Evolutionary conservation across 2,329 filamentous ascomycete genomes (phyloP).

Genomic region (Harringtonia aguacate): DNA sequence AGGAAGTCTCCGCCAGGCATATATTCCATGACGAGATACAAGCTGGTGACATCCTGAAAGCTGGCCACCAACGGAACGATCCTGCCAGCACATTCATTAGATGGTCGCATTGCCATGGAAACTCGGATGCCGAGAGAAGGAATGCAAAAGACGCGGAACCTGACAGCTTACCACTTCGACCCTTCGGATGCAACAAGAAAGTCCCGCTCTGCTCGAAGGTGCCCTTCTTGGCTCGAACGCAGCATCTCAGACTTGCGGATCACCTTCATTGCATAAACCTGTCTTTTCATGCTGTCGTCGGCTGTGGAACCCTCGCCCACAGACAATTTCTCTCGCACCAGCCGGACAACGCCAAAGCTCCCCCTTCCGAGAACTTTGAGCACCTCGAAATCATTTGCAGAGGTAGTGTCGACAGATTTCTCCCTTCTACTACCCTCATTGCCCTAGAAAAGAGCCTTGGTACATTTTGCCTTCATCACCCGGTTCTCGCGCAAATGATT

Average conservation of each 20-base stretch:
- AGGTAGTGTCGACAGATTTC: neutral
- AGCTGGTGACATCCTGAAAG: conserved; percentile 73
- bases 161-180: conserved; percentile 55
- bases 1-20: conserved; percentile 96
- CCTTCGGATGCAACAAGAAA: conserved; percentile 82
- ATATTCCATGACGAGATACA: conserved; percentile 97
- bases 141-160: too few species aligned
- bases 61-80: conserved; percentile 79
- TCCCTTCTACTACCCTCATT: neutral
- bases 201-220: conserved; percentile 82
- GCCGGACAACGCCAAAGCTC: conserved; percentile 83
- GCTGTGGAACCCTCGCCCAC: neutral
- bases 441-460: neutral
- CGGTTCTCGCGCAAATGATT: conserved; percentile 65
- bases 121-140: too few species aligned
- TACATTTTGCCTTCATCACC: conserved; percentile 45
- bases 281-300: conserved; percentile 21
- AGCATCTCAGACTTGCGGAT: conserved; percentile 93
- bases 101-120: too few species aligned
- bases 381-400: conserved; percentile 58
- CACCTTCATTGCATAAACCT: conserved; percentile 92
- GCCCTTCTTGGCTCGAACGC: conserved; percentile 80
- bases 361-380: conserved; percentile 82
- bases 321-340: conserved; percentile 58
- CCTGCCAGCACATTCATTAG: too few species aligned